Evolutionary conservation across 805 yeast species (phyloP), one percentile per base, ranked within the genome.

Genomic region (Helenozyma baotianmanensis): DNA sequence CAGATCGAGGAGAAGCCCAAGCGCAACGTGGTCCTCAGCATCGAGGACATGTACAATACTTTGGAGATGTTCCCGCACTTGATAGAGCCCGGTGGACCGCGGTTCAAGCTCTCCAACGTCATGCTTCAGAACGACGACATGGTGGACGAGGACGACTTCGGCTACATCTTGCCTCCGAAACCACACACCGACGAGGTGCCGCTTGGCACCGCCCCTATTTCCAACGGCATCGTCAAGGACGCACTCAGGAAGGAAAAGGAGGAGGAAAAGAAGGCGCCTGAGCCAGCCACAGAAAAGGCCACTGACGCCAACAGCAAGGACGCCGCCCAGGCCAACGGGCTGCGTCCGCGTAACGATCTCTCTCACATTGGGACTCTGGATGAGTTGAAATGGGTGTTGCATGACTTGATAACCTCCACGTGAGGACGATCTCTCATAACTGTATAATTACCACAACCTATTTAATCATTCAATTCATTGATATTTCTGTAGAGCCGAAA

Each of bases 331-430:
- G n/a, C n/a, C n/a, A n/a, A n/a, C n/a, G n/a, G n/a, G n/a, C n/a
- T n/a, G n/a, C n/a, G n/a, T n/a, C n/a, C n/a, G n/a, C n/a, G n/a
- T n/a, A n/a, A n/a, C 38, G 22, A 35, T 39, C 6, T 24, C 32
- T 44, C 56, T 9, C 73, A 74, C 45, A 58, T 70, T 28, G 84
- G 84, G 5, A 67, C 79, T 0, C 72, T 76, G 22, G 82, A 80
- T 35, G 94, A 83, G 50, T 60, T 83, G 41, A 75, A 78, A 44
- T 77, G 86, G 84, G 60, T 82, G 33, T 68, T 83, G 23, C 80
- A 77, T 56, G 89, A 81, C 45, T 69, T 82, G 32, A 56, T 78
- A n/a, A 61, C 73, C 9, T 48, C 61, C 6, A 54, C 54, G 57
- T 63, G 42, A 49, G 16, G 25, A 26, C 16, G 6, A 25, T 14